Evolutionary conservation across 495 filamentous ascomycete genomes (phyloP), one percentile per base, ranked within the genome.

Genomic region (Hypoxylon cercidicola): DNA sequence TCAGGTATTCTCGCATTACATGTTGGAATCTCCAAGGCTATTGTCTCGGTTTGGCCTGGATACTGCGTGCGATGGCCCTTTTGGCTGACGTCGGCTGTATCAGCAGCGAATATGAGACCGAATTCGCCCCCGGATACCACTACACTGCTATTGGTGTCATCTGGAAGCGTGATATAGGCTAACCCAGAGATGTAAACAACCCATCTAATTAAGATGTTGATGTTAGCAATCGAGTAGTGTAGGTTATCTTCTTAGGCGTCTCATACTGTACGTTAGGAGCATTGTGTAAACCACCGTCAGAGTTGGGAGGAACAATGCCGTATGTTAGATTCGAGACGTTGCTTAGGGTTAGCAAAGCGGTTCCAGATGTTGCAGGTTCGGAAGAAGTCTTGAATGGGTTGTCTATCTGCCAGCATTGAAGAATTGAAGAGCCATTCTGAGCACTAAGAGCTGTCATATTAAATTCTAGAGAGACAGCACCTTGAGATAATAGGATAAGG

Each of bases 221-320:
- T 25, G 23, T 25, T 25, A 25, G 23, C 23, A 25, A 25, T 25
- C 23, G 5, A 25, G 23, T 37, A 62, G 40, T 43, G 40, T 20
- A 18, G 4, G 16, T 19, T 20, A 16, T 7, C 20, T 18, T 43
- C 16, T 19, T 43, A 18, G 20, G 3, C 13, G 4, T 8, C 7
- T 44, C 84, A 54, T 60, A 87, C 84, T 85, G 84, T 37, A 71
- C 63, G 1, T 60, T 66, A 10, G 84, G 84, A 43, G 84, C 82
- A 60, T 81, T 81, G 59, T 86, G 84, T 45, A 72, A 47, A 0
- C 81, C 83, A 0, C 78, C 80, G 62, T 85, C 73, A 50, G 79
- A 84, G 0, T 65, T 41, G 7, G 70, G 61, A 9, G 83, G 81
- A 11, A 85, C 54, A 10, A 79, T 53, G 1, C 70, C 64, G 50